Evolutionary conservation across 1,139 yeast genomes (phyloP).

Genomic region (Suhomyces bribrorum): DNA sequence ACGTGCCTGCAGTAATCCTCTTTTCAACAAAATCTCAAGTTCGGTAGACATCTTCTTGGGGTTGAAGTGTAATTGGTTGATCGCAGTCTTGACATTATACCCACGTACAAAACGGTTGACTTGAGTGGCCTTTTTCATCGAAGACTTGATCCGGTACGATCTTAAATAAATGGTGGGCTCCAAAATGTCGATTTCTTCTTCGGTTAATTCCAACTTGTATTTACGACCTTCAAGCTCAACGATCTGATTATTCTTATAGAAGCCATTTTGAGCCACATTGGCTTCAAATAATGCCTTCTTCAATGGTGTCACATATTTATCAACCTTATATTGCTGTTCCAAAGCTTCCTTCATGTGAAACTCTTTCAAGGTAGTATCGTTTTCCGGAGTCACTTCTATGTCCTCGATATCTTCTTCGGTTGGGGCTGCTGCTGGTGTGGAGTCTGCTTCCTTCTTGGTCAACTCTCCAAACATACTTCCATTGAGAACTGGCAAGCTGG

Average conservation of each 20-base stretch:
- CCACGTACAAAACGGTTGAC: conserved; percentile 76
- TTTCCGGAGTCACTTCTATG: conserved; percentile 23
- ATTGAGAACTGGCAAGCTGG: conserved; percentile 15
- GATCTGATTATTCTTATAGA: conserved; percentile 64
- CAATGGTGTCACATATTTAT: conserved; percentile 63
- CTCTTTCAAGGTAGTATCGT: conserved; percentile 38
- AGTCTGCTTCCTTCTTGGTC: conserved; percentile 21
- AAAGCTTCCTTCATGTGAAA: conserved; percentile 34
- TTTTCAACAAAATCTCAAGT: conserved; percentile 70
- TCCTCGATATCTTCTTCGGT: conserved; percentile 14
- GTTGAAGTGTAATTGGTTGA: conserved; percentile 90
- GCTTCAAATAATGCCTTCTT: conserved; percentile 64
- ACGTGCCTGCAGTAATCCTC: conserved; percentile 71
- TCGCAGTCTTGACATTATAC: conserved; percentile 72
- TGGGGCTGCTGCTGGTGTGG: conserved; percentile 9
- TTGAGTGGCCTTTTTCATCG: conserved; percentile 84
- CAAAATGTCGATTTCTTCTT: conserved; percentile 69
- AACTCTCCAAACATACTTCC: conserved; percentile 31
- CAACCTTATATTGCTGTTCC: conserved; percentile 30
- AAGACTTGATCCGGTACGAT: conserved; percentile 78
- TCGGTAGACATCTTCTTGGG: conserved; percentile 80
- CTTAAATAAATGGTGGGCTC: conserved; percentile 83
- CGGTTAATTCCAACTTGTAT: conserved; percentile 59
- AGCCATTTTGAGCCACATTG: conserved; percentile 68
- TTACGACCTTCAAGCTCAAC: conserved; percentile 49